Evolutionary conservation across 2,329 filamentous ascomycete genomes (phyloP).

Genomic region (Phoma sp.): DNA sequence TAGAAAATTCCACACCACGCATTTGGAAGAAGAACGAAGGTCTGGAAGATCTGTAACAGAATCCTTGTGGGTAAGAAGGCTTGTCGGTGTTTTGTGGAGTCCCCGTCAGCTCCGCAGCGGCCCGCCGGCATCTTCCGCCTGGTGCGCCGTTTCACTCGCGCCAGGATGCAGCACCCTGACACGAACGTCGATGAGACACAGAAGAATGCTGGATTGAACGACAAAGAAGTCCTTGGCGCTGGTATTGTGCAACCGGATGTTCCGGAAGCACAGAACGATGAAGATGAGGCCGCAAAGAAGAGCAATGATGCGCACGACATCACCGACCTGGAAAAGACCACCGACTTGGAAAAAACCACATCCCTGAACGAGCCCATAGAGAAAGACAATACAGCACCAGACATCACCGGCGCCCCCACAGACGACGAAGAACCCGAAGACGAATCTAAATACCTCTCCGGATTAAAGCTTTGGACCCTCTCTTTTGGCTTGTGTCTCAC

Average conservation of each 20-base stretch:
- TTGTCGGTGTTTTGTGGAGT: not conserved
- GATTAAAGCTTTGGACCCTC: constrained; percentile 44
- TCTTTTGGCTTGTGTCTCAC: constrained; percentile 45
- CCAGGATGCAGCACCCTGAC: constrained; percentile 16
- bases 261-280: not conserved
- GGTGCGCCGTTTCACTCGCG: not conserved
- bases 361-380: constrained; percentile 3
- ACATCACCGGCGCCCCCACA: constrained; percentile 3
- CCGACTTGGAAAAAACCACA: not conserved
- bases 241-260: not conserved
- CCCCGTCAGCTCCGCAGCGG: constrained; percentile 8
- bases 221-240: not conserved
- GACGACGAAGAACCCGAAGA: constrained; percentile 40
- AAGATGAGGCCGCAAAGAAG: not conserved
- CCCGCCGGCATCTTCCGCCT: constrained; percentile 14
- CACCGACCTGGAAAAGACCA: not conserved
- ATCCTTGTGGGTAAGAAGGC: not conserved
- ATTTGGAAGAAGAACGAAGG: not conserved
- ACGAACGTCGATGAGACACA: not conserved
- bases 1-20: not conserved
- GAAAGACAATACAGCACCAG: not conserved
- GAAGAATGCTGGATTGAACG: not conserved
- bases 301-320: not conserved
- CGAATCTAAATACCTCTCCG: constrained; percentile 46
- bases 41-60: not conserved